Conservation (phyloP, 371 early-diverging fungal genomes). For the Dichotomocladium elegans region DNA sequence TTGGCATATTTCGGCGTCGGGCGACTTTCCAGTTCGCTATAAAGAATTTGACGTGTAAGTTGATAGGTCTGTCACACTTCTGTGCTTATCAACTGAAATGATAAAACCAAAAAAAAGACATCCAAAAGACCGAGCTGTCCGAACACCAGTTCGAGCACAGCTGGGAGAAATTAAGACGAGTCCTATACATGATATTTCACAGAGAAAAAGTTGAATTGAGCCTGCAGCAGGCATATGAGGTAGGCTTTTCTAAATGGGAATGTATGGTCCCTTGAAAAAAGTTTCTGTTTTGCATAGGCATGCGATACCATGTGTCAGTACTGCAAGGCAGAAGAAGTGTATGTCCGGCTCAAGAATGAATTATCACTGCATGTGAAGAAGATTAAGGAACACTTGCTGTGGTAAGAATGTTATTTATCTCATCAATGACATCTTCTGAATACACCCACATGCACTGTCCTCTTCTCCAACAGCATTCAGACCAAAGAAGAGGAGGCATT, state of each 20-base stretch:
- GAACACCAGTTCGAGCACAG: conserved; percentile 57
- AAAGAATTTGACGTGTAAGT: conserved; percentile 59
- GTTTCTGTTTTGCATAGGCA: no score
- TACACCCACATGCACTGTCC: no score
- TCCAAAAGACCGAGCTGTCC: conserved; percentile 60
- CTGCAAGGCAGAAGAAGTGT: conserved; percentile 63
- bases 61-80: not conserved
- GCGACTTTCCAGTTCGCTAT: conserved; percentile 49
- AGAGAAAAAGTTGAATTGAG: conserved; percentile 54
- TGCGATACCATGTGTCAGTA: conserved; percentile 81
- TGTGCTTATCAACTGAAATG: no score
- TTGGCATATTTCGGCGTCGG: conserved; percentile 19
- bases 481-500: conserved; percentile 27
- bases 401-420: not conserved
- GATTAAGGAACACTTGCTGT: conserved; percentile 2
- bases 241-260: conserved; percentile 4
- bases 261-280: not conserved
- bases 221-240: conserved; percentile 76
- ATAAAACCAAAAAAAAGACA: no score
- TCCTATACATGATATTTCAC: conserved; percentile 62
- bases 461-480: no score
- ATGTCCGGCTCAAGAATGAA: conserved; percentile 55
- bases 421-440: no score
- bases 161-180: conserved; percentile 57
- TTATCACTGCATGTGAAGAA: conserved; percentile 41